phyloP scores from a whole-genome alignment of 2,329 filamentous ascomycete species.

The Chrysoporthe deuterocubensis region DNA sequence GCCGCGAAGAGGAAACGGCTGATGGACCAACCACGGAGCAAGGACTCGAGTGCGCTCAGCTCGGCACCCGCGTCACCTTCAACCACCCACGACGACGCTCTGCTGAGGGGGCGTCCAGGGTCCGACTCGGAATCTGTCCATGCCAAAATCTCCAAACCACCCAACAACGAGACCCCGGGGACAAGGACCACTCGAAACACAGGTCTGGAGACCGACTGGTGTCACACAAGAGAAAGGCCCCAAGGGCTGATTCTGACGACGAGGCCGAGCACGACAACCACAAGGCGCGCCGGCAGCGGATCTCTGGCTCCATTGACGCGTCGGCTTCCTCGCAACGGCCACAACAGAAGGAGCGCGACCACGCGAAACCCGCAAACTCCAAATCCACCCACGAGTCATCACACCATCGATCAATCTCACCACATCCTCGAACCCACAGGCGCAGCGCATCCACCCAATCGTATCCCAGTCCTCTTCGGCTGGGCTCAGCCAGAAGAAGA shows the following conservation, averaged over 20 bases:
- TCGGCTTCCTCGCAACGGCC: conserved; percentile 24
- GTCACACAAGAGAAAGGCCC: conserved; percentile 57
- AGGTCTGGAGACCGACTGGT: conserved; percentile 51
- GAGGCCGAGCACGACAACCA: conserved; percentile 57
- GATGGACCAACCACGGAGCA: conserved; percentile 46
- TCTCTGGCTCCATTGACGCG: conserved; percentile 46
- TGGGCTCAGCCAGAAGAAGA: conserved; percentile 63
- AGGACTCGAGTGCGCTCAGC: conserved; percentile 62
- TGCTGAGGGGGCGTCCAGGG: conserved; percentile 47
- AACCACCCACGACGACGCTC: conserved; percentile 46
- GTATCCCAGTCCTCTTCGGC: conserved; percentile 57
- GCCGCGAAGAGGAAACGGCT: conserved; percentile 57
- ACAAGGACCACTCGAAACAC: conserved; percentile 34
- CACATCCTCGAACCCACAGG: conserved; percentile 61
- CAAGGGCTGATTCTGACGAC: conserved; percentile 61
- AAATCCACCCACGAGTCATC: conserved; percentile 40
- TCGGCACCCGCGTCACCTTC: conserved; percentile 61
- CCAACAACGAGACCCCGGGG: conserved; percentile 33
- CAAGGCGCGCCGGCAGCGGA: conserved; percentile 58
- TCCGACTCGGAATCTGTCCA: conserved; percentile 61
- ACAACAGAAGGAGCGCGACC: conserved; percentile 33
- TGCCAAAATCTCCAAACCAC: conserved; percentile 49
- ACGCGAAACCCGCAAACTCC: conserved; percentile 39
- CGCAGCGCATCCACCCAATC: conserved; percentile 69
- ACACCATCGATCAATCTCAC: conserved; percentile 61